These are phyloP conservation scores for Acacia pycnantha DNA, from an alignment of 331 rosid genomes.

Conservation along the genomic window DNA sequence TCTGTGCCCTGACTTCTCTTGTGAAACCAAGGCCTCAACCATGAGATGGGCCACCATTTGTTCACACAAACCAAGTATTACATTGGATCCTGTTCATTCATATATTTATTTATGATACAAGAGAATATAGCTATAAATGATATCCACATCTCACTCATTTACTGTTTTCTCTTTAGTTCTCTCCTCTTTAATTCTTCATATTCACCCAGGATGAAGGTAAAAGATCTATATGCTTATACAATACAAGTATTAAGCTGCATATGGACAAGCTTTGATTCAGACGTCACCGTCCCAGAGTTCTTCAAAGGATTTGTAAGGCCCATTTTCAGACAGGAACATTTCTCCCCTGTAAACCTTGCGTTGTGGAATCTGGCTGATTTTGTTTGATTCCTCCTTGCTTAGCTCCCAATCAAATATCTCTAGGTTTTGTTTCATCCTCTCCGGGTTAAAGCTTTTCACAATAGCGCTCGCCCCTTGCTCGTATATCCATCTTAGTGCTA, in stretches of 20 bases:
- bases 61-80: neutral
- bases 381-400: neutral
- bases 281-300: conserved; percentile 2
- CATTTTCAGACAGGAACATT: neutral
- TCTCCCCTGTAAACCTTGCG: neutral
- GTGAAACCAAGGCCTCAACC: neutral
- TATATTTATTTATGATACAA: neutral
- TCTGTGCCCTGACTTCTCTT: neutral
- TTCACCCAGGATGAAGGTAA: neutral
- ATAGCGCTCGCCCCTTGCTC: conserved; percentile 35
- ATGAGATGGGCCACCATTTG: neutral
- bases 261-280: neutral
- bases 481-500: conserved; percentile 41
- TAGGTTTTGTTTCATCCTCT: conserved; percentile 4
- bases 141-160: neutral
- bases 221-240: neutral
- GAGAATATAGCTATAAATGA: neutral
- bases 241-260: neutral
- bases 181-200: neutral
- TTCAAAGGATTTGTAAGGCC: neutral
- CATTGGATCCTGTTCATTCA: neutral
- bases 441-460: conserved; percentile 31
- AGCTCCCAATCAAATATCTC: conserved; percentile 5
- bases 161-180: neutral
- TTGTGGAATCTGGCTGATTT: neutral